Conservation (phyloP, 2,329 filamentous ascomycete genomes). For the Aphanoascus verrucosus region DNA sequence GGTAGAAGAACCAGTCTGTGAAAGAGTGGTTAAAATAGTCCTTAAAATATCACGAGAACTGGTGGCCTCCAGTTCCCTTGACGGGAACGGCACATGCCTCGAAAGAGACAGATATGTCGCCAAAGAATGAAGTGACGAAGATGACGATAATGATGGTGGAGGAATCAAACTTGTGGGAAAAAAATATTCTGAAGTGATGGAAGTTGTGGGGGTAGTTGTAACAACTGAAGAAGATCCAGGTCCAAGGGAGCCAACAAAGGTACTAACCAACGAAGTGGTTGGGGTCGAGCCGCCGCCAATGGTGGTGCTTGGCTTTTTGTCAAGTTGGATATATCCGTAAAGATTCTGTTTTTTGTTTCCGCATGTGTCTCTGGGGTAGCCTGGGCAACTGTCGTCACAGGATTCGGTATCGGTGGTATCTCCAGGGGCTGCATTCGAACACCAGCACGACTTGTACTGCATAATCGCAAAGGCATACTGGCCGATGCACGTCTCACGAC, state of each 20-base stretch:
- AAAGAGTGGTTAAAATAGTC: constrained; percentile 10
- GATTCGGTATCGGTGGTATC: constrained; percentile 26
- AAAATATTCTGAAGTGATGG: constrained; percentile 1
- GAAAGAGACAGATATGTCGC: constrained; percentile 4
- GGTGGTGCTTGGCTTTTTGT: constrained; percentile 23
- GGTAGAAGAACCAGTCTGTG: constrained; percentile 7
- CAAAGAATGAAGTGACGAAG: constrained; percentile 5
- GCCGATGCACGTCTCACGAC: constrained; percentile 29
- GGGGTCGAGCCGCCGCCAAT: constrained; percentile 14
- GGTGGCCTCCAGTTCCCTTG: constrained; percentile 1
- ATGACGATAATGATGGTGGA: too few species aligned
- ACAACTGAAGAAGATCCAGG: not conserved
- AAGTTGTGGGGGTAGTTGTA: constrained; percentile 6
- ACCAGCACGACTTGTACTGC: constrained; percentile 40
- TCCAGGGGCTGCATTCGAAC: constrained; percentile 37
- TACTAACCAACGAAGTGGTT: constrained; percentile 17
- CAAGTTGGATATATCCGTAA: constrained; percentile 36
- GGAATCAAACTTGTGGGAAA: not conserved
- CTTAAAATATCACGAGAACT: constrained; percentile 2
- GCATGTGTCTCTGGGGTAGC: constrained; percentile 39
- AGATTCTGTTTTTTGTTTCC: constrained; percentile 32
- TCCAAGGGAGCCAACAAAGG: constrained; percentile 7
- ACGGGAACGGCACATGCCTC: not conserved
- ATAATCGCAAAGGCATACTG: constrained; percentile 39
- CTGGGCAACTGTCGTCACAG: constrained; percentile 36